Conservation (phyloP, 2,329 filamentous ascomycete genomes). For the Ascomycota sp. region DNA sequence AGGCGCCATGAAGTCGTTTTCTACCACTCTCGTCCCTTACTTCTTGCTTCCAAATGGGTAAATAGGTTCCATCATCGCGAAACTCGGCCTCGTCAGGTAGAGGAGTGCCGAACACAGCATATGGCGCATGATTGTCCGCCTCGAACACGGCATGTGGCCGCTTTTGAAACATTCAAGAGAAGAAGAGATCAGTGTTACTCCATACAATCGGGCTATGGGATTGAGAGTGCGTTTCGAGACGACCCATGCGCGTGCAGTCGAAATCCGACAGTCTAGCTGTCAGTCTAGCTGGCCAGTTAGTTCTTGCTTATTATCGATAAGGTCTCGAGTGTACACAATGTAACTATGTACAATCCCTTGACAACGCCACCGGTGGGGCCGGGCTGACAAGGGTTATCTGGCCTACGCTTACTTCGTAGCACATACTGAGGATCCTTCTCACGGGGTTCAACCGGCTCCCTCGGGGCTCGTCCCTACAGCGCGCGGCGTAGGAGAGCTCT, state of each 20-base stretch:
- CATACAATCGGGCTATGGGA: not conserved
- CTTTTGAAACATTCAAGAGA: conserved; percentile 49
- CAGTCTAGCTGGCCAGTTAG: too few species aligned
- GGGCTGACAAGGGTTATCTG: too few species aligned
- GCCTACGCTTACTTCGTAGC: too few species aligned
- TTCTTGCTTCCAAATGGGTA: conserved; percentile 97
- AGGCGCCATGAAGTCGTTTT: conserved; percentile 84
- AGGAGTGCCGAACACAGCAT: conserved; percentile 64
- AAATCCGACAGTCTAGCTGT: too few species aligned
- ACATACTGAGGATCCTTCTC: too few species aligned
- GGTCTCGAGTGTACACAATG: not conserved
- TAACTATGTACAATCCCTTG: too few species aligned
- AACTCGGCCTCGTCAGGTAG: conserved; percentile 60
- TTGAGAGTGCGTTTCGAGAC: not conserved
- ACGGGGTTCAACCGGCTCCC: too few species aligned
- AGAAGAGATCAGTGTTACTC: not conserved
- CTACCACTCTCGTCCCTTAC: conserved; percentile 81
- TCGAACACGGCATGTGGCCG: conserved; percentile 62
- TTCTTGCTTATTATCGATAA: too few species aligned
- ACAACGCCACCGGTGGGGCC: too few species aligned
- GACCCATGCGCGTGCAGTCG: too few species aligned
- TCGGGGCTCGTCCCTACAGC: too few species aligned
- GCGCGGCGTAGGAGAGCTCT: too few species aligned
- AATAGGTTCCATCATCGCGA: conserved; percentile 78
- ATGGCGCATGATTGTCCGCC: conserved; percentile 53